Evolutionary conservation across 371 early-diverging fungal species (phyloP), one percentile per base, ranked within the genome.

Genomic region (Mortierella sp.): DNA sequence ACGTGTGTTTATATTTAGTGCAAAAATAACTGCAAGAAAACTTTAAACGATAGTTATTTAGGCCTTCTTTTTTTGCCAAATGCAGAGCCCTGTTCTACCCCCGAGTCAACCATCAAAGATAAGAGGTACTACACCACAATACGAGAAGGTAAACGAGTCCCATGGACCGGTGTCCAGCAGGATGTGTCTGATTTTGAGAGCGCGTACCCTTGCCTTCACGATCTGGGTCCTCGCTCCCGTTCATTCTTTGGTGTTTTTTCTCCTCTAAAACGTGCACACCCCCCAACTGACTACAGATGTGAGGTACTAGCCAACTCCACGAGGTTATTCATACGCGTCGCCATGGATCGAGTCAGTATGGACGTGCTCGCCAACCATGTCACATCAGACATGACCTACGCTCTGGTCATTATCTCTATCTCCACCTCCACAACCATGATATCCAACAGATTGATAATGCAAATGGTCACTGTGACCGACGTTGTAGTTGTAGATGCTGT

Each of bases 211-310:
- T 38, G 10, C 7, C 21, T 21, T 38, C 24, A 1, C 21, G 68
- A 68, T 68, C 68, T 14, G 68, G 68, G 68, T 24, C 16, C 54
- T 24, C 54, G 54, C 54, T 24, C 28, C 11, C 94, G 19, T n/a
- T 24, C 7, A 3, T 55, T 10, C 63, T 63, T 34, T 34, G 26
- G 5, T 19, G 89, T 82, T 2, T 92, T 93, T 52, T 95, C 55
- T 1, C 5, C 42, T 38, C 42, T 38, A 38, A 38, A 38, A 38
- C 42, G 42, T 38, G 42, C 42, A 55, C n/a, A 55, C 24, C n/a
- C n/a, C 55, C 55, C 14, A n/a, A n/a, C n/a, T n/a, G n/a, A n/a
- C n/a, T n/a, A n/a, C n/a, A n/a, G n/a, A n/a, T n/a, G n/a, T n/a
- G n/a, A n/a, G n/a, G n/a, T n/a, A n/a, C n/a, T n/a, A n/a, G n/a